A percentile compares a stretch with the other conserved stretches of the same genome.
phyloP scores from a whole-genome alignment of 768 basidiomycete genomes.

The Paxillus ammoniavirescens region DNA sequence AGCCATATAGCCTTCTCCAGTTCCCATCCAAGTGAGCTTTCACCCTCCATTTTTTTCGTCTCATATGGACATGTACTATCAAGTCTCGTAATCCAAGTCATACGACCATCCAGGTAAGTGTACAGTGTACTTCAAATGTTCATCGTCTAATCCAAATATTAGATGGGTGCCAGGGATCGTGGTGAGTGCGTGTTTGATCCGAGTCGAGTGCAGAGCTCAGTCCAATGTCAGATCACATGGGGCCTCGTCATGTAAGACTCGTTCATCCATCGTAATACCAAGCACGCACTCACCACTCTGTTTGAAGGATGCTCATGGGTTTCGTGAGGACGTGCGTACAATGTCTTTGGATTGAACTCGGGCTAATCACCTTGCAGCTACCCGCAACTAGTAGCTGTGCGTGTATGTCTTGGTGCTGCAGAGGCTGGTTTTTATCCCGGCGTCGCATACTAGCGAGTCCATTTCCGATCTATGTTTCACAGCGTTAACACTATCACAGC shows the following conservation, averaged over 20 bases:
- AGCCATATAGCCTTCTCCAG: slow-evolving; percentile 52
- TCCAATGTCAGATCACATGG: slow-evolving; percentile 49
- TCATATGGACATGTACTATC: background rate
- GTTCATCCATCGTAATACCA: no score
- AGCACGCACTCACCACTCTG: background rate
- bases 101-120: slow-evolving; percentile 57
- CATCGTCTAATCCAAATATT: slow-evolving; percentile 9
- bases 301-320: slow-evolving; percentile 57
- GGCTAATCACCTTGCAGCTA: slow-evolving; percentile 40
- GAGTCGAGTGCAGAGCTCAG: background rate
- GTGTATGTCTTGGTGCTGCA: slow-evolving; percentile 36
- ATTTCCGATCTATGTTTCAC: no score
- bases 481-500: slow-evolving; percentile 27
- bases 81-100: slow-evolving; percentile 47
- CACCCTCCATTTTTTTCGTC: background rate
- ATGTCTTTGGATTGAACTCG: background rate
- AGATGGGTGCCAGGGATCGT: slow-evolving; percentile 68
- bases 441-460: slow-evolving; percentile 65
- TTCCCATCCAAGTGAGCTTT: slow-evolving; percentile 60
- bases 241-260: slow-evolving; percentile 55
- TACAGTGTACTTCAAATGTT: background rate
- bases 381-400: slow-evolving; percentile 58
- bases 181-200: slow-evolving; percentile 38
- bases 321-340: slow-evolving; percentile 57
- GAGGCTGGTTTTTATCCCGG: slow-evolving; percentile 40